Conservation (phyloP, 139 green algal species). For the Coccomyxa sp. region DNA sequence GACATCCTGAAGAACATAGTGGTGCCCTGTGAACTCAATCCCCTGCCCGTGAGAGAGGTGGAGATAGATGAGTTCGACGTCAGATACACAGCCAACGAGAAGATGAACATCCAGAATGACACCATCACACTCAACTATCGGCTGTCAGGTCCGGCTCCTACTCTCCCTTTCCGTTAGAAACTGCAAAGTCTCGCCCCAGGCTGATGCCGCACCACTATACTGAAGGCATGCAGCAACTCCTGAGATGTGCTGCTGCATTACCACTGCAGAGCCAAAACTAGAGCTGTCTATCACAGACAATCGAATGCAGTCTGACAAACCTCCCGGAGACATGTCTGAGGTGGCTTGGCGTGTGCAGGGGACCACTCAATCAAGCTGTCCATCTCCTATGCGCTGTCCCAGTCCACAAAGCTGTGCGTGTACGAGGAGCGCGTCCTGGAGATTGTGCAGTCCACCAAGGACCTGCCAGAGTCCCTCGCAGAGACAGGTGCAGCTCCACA, state of each 20-base stretch:
- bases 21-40: slow-evolving; percentile 32
- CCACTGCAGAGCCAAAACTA: too few species aligned
- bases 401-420: slow-evolving; percentile 78
- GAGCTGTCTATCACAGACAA: too few species aligned
- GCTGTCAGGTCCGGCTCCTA: slow-evolving; percentile 1
- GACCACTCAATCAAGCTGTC: slow-evolving; percentile 55
- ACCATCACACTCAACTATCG: slow-evolving; percentile 68
- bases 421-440: slow-evolving; percentile 76
- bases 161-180: neutral
- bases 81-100: slow-evolving; percentile 52
- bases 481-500: neutral
- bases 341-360: neutral
- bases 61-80: slow-evolving; percentile 37
- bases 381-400: slow-evolving; percentile 46
- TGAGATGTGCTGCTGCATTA: too few species aligned
- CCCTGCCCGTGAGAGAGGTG: slow-evolving; percentile 28
- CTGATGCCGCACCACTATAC: neutral
- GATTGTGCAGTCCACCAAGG: slow-evolving; percentile 69
- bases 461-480: slow-evolving; percentile 51
- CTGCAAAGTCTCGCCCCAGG: neutral
- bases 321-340: too few species aligned
- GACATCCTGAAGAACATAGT: slow-evolving; percentile 30
- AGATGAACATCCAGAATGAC: slow-evolving; percentile 81
- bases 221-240: too few species aligned
- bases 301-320: too few species aligned